A percentile compares a stretch with the other conserved stretches of the same genome.
These are phyloP conservation scores for Xylaria sp. DNA, from an alignment of 2,329 filamentous ascomycete species.

Conservation along the genomic window DNA sequence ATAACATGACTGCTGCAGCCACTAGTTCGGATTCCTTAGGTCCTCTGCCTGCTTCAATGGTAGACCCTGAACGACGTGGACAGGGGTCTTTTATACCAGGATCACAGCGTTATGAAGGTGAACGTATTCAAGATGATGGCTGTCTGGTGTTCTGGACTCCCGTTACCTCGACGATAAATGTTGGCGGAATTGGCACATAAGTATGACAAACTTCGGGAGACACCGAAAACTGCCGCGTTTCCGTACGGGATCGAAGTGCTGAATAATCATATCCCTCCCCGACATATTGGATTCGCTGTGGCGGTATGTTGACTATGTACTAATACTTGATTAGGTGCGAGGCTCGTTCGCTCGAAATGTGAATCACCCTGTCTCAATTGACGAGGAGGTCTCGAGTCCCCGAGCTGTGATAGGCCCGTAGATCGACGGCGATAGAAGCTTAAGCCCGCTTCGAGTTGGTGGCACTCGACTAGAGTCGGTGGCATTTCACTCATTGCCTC, in stretches of 20 bases:
- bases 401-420: not conserved
- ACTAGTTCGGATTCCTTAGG: not conserved
- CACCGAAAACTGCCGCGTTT: not conserved
- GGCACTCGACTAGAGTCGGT: not conserved
- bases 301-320: not conserved
- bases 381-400: not conserved
- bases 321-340: not conserved
- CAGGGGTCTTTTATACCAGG: not conserved
- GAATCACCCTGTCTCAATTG: conserved; percentile 12
- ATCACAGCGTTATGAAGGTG: not conserved
- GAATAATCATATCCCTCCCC: not conserved
- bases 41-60: not conserved
- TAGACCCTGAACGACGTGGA: not conserved
- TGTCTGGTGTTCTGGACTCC: not conserved
- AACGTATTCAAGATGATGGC: not conserved
- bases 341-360: not conserved
- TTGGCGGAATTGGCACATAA: not conserved
- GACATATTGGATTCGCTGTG: not conserved
- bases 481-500: not conserved
- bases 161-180: not conserved
- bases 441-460: not conserved
- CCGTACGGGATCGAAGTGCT: not conserved
- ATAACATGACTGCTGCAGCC: not conserved
- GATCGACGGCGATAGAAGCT: conserved; percentile 1
- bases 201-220: not conserved